Conservation (phyloP, 345 rosid species). For the Euphorbia tirucalli region DNA sequence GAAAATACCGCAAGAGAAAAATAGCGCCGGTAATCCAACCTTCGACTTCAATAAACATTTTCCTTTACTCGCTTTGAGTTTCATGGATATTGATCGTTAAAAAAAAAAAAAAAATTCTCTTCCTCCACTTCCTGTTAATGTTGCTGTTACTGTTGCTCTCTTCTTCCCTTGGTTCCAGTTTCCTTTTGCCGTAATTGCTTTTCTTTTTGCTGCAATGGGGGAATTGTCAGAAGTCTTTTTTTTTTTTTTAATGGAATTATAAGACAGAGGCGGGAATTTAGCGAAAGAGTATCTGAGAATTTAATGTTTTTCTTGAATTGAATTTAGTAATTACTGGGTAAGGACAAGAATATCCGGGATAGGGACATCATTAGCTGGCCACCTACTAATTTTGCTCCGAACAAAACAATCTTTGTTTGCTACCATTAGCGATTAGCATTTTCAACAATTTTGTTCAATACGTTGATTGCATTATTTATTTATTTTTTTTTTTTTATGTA, state of each 20-base stretch:
- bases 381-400: no score
- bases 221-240: neutral
- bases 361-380: neutral
- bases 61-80: constrained; percentile 27
- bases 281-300: neutral
- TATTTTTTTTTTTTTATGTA: no score
- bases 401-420: no score
- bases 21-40: constrained; percentile 33
- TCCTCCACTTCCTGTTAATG: no score
- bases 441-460: no score
- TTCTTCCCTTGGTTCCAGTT: neutral
- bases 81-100: constrained; percentile 20
- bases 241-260: neutral
- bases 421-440: no score
- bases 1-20: constrained; percentile 44
- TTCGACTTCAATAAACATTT: constrained; percentile 35
- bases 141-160: neutral
- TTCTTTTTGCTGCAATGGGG: neutral
- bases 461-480: no score
- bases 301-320: neutral
- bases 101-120: neutral
- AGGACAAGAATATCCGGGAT: neutral
- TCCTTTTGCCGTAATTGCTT: no score
- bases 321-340: neutral
- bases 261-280: neutral